A percentile compares a stretch with the other conserved stretches of the same genome.
These are phyloP conservation scores for Nakazawaea anatomiae DNA, from an alignment of 805 yeast genomes.

Conservation along the genomic window DNA sequence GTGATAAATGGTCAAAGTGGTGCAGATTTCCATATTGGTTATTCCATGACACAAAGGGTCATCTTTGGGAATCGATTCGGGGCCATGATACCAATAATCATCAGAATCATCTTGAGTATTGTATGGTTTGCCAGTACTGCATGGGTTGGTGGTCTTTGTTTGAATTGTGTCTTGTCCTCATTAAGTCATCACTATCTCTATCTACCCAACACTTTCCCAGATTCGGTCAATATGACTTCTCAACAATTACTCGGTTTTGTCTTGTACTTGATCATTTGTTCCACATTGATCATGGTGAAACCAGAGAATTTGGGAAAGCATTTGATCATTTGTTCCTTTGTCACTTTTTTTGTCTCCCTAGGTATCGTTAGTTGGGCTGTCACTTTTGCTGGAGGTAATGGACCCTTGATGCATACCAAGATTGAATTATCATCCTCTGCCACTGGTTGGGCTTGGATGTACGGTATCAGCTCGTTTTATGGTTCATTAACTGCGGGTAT, in stretches of 20 bases:
- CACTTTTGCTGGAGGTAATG: slow-evolving; percentile 22
- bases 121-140: slow-evolving; percentile 23
- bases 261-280: slow-evolving; percentile 19
- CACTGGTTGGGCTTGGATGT: slow-evolving; percentile 35
- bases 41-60: slow-evolving; percentile 38
- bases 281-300: slow-evolving; percentile 16
- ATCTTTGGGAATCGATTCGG: slow-evolving; percentile 40
- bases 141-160: slow-evolving; percentile 38
- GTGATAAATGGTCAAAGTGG: slow-evolving; percentile 15
- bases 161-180: slow-evolving; percentile 31
- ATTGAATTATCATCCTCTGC: slow-evolving; percentile 18
- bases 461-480: slow-evolving; percentile 32
- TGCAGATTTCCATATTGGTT: slow-evolving; percentile 31
- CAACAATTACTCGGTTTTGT: slow-evolving; percentile 18
- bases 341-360: slow-evolving; percentile 19
- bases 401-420: slow-evolving; percentile 17
- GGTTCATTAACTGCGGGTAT: slow-evolving; percentile 34
- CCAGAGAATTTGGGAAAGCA: slow-evolving; percentile 23
- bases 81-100: slow-evolving; percentile 32
- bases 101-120: slow-evolving; percentile 24
- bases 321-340: slow-evolving; percentile 17
- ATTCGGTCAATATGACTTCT: slow-evolving; percentile 16
- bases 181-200: slow-evolving; percentile 31
- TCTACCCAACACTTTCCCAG: slow-evolving; percentile 18
- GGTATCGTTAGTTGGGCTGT: slow-evolving; percentile 22